phyloP scores from a whole-genome alignment of 805 yeast species.

The Saccharomycopsis fibuligera region DNA sequence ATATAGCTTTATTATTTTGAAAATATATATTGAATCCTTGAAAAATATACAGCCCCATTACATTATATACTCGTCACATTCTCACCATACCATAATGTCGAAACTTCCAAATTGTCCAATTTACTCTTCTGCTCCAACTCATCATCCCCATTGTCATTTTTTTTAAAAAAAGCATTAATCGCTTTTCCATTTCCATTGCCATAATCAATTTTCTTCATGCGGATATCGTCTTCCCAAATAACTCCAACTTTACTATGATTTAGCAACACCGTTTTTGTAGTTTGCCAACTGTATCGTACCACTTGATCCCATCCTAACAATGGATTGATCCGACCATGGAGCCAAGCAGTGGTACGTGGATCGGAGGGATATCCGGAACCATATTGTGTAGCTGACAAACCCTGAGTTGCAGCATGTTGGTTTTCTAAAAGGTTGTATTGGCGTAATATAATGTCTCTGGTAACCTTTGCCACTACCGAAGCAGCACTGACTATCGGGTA shows the following conservation, averaged over 20 bases:
- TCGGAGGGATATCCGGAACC: constrained; percentile 97
- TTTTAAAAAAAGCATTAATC: constrained; percentile 14
- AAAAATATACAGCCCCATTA: no score
- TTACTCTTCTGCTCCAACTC: no score
- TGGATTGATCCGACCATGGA: constrained; percentile 53
- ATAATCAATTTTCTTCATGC: constrained; percentile 27
- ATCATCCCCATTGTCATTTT: constrained; percentile 4
- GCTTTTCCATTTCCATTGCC: constrained; percentile 24
- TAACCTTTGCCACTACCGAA: constrained; percentile 91
- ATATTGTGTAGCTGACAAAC: constrained; percentile 32
- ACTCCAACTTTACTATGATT: constrained; percentile 47
- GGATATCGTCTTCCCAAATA: constrained; percentile 49
- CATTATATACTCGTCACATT: constrained; percentile 18
- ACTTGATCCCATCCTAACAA: constrained; percentile 82
- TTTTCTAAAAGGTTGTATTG: constrained; percentile 27
- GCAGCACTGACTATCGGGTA: constrained; percentile 94
- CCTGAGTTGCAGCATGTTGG: constrained; percentile 24
- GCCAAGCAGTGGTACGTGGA: constrained; percentile 78
- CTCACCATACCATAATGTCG: constrained; percentile 27
- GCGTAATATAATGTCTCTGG: constrained; percentile 65
- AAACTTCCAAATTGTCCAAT: constrained; percentile 23
- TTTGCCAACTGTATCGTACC: constrained; percentile 89
- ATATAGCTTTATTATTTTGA: no score
- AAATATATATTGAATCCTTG: no score
- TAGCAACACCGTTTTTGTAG: constrained; percentile 67